phyloP scores from a whole-genome alignment of 2,329 filamentous ascomycete genomes.

The Alternaria arborescens region DNA sequence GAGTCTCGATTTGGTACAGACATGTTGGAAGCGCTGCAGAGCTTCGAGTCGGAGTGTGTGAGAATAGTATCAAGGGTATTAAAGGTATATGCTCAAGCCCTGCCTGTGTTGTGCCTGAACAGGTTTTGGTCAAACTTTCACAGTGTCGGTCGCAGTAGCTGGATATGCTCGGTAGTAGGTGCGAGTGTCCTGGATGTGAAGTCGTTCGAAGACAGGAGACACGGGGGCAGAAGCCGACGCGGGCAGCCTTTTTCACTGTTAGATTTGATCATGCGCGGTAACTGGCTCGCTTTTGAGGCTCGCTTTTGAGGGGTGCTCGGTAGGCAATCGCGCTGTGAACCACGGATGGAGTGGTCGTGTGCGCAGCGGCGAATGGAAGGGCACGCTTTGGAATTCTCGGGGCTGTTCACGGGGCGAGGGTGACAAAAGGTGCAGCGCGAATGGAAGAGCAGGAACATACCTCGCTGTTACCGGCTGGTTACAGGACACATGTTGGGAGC shows the following conservation, averaged over 20 bases:
- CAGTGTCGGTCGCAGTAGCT: background rate
- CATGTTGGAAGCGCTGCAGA: slow-evolving; percentile 17
- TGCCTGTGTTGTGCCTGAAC: slow-evolving; percentile 2
- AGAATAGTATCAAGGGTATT: background rate
- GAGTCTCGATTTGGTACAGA: slow-evolving; percentile 17
- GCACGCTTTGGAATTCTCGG: background rate
- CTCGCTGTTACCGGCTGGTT: slow-evolving; percentile 36
- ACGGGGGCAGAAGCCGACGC: slow-evolving; percentile 30
- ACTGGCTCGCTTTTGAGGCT: background rate
- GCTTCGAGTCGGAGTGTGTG: background rate
- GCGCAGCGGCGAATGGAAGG: slow-evolving; percentile 8
- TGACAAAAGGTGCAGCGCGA: background rate
- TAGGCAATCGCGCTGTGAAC: slow-evolving; percentile 12
- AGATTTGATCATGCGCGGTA: slow-evolving; percentile 9
- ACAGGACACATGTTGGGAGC: slow-evolving; percentile 40
- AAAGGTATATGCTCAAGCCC: slow-evolving; percentile 1
- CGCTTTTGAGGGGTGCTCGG: background rate
- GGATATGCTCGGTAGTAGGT: background rate
- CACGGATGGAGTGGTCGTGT: slow-evolving; percentile 4
- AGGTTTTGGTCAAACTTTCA: background rate
- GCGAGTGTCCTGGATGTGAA: slow-evolving; percentile 8
- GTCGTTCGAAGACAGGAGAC: slow-evolving; percentile 10
- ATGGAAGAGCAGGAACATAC: slow-evolving; percentile 22
- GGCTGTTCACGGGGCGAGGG: background rate
- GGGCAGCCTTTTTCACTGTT: slow-evolving; percentile 19